phyloP scores from a whole-genome alignment of 2,329 filamentous ascomycete genomes.

The Sporothrix curviconia region DNA sequence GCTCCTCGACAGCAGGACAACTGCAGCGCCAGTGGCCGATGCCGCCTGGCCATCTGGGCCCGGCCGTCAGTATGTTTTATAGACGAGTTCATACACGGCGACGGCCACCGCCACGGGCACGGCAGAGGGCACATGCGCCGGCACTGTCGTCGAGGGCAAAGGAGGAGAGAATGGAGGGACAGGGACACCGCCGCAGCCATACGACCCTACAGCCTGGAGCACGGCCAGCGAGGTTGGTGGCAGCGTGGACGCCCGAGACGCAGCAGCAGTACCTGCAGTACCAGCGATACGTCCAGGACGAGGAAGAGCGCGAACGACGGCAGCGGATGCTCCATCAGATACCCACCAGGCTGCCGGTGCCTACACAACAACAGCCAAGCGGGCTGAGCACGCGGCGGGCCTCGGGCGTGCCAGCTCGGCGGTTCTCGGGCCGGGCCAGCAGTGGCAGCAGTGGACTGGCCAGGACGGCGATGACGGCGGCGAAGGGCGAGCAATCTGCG shows the following conservation, averaged over 20 bases:
- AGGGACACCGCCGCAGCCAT: too few relatives aligned
- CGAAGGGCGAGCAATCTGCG: too few relatives aligned
- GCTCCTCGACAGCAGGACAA: not conserved
- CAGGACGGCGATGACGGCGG: not conserved
- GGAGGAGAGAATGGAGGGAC: not conserved
- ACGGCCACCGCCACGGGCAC: constrained; percentile 17
- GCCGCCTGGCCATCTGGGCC: constrained; percentile 24
- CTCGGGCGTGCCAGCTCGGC: constrained; percentile 18
- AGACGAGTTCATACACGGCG: too few relatives aligned
- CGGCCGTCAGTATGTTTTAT: constrained; percentile 24
- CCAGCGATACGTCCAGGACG: constrained; percentile 20
- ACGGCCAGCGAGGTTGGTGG: constrained; percentile 27
- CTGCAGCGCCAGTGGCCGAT: constrained; percentile 23
- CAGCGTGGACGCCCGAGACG: constrained; percentile 32
- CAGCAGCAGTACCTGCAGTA: constrained; percentile 9
- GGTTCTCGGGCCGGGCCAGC: constrained; percentile 11
- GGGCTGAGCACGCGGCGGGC: constrained; percentile 21
- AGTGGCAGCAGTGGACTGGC: not conserved
- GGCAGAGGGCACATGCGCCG: constrained; percentile 2
- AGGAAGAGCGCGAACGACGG: constrained; percentile 1
- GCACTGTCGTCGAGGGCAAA: not conserved
- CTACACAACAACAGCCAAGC: not conserved
- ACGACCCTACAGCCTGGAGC: constrained; percentile 25
- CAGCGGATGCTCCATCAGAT: not conserved
- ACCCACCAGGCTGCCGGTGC: not conserved